phyloP scores from a whole-genome alignment of 176 grass and related monocot genomes.

The Aegilops longissima region DNA sequence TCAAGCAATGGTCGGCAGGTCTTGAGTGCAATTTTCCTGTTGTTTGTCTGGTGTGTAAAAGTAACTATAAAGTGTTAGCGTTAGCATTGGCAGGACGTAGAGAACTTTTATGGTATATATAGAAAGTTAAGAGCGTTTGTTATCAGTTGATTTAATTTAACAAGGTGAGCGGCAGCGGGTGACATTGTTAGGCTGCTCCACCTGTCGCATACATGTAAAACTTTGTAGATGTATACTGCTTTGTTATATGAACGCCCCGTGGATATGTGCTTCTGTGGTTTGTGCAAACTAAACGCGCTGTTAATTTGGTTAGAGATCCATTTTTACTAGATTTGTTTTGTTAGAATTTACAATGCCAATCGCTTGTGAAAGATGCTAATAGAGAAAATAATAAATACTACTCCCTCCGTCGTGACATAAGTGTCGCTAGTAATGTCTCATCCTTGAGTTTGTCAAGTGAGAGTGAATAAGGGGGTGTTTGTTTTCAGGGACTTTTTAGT shows the following conservation, averaged over 20 bases:
- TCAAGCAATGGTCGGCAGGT: neutral
- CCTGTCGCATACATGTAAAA: slow-evolving; percentile 41
- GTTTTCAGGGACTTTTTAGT: too few species aligned
- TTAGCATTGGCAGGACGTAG: slow-evolving; percentile 28
- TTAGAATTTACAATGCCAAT: too few species aligned
- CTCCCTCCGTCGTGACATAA: too few species aligned
- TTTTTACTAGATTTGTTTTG: too few species aligned
- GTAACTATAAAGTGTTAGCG: neutral
- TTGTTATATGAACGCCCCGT: slow-evolving; percentile 4
- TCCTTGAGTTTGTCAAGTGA: too few species aligned
- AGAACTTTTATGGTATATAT: slow-evolving; percentile 9
- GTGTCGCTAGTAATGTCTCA: too few species aligned
- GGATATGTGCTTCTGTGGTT: neutral
- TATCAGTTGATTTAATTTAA: slow-evolving; percentile 38
- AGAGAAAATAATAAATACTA: too few species aligned
- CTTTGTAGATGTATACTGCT: slow-evolving; percentile 35
- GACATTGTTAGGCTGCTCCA: neutral
- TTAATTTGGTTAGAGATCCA: neutral
- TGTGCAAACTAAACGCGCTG: neutral
- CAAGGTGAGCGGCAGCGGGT: slow-evolving; percentile 15
- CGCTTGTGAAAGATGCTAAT: too few species aligned
- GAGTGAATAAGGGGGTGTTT: too few species aligned
- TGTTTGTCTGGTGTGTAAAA: slow-evolving; percentile 50
- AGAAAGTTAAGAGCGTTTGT: slow-evolving; percentile 41
- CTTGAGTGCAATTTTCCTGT: slow-evolving; percentile 41